Conservation (phyloP, 805 yeast genomes). For the Kodamaea sagamina region DNA sequence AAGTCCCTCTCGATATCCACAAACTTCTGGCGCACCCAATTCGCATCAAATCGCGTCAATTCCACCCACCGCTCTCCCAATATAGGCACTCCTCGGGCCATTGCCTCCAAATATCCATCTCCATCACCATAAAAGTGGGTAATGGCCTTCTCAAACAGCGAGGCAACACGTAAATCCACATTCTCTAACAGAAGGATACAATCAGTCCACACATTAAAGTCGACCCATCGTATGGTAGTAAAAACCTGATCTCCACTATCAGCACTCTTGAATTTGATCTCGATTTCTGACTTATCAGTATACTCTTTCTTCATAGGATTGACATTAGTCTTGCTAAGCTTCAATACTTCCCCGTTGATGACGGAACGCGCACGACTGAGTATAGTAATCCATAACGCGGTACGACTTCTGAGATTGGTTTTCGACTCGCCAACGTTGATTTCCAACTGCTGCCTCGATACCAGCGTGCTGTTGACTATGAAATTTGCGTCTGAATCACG, state of each 20-base stretch:
- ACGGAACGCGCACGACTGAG: conserved; percentile 33
- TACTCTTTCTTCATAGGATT: conserved; percentile 12
- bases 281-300: conserved; percentile 15
- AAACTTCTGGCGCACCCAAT: conserved; percentile 2
- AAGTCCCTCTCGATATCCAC: not conserved
- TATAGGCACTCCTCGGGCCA: conserved; percentile 33
- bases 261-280: conserved; percentile 13
- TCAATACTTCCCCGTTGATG: conserved; percentile 28
- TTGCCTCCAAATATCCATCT: conserved; percentile 16
- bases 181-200: not conserved
- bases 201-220: conserved; percentile 14
- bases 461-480: conserved; percentile 30
- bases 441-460: conserved; percentile 33
- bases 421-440: conserved; percentile 16
- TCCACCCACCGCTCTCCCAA: conserved; percentile 27
- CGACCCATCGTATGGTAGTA: conserved; percentile 14
- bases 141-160: conserved; percentile 8
- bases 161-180: conserved; percentile 1
- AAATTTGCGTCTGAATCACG: conserved; percentile 31
- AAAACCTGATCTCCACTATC: conserved; percentile 11
- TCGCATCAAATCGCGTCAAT: not conserved
- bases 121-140: conserved; percentile 25
- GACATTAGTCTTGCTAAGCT: conserved; percentile 17
- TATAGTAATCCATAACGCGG: conserved; percentile 24
- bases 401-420: conserved; percentile 11